These are phyloP conservation scores for Solanum chacoense DNA, from an alignment of 305 asterid genomes.

Conservation along the genomic window DNA sequence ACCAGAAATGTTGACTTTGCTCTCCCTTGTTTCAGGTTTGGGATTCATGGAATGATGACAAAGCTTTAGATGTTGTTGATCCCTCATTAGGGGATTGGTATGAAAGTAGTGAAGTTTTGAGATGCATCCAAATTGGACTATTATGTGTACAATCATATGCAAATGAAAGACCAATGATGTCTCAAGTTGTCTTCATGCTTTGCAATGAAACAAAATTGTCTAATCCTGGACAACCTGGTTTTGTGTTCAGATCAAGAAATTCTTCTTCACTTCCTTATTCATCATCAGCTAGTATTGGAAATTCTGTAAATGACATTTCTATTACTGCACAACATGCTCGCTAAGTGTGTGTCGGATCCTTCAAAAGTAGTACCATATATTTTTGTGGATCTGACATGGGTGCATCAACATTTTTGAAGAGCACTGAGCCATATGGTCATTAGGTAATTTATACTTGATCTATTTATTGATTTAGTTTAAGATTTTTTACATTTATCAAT, in stretches of 20 bases:
- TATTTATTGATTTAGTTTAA: neutral
- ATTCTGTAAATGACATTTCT: neutral
- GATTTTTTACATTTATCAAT: neutral
- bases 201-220: conserved; percentile 9
- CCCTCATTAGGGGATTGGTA: neutral
- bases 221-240: conserved; percentile 13
- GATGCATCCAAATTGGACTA: conserved; percentile 28
- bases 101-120: conserved; percentile 2
- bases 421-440: neutral
- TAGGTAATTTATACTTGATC: neutral
- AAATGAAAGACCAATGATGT: conserved; percentile 18
- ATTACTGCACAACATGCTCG: neutral
- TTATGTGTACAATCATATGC: conserved; percentile 23
- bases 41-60: conserved; percentile 22
- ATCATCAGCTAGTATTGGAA: neutral
- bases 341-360: neutral
- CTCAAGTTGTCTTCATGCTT: conserved; percentile 9
- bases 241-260: neutral
- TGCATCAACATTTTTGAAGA: neutral
- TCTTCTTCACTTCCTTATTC: neutral
- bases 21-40: conserved; percentile 11
- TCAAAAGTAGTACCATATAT: neutral
- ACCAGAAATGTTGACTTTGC: neutral
- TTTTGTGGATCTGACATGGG: neutral
- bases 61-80: conserved; percentile 13